These are phyloP conservation scores for Colletotrichum filicis DNA, from an alignment of 2,329 filamentous ascomycete species.

Conservation along the genomic window DNA sequence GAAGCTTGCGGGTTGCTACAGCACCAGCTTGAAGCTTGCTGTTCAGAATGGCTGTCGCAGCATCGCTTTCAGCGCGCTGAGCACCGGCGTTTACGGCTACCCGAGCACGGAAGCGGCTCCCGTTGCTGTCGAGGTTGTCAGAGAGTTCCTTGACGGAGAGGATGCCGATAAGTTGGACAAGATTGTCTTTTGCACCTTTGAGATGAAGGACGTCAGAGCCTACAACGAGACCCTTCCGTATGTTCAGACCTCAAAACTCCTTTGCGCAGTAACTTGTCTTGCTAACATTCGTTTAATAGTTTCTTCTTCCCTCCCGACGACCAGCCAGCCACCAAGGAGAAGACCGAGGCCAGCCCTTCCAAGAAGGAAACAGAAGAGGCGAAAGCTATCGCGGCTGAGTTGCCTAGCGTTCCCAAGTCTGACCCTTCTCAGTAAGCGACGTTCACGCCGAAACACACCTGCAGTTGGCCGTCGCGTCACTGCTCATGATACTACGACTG, in stretches of 20 bases:
- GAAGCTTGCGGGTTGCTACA: conserved; percentile 74
- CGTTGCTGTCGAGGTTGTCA: conserved; percentile 73
- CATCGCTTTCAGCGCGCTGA: conserved; percentile 86
- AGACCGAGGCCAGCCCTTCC: conserved; percentile 37
- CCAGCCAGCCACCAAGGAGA: conserved; percentile 25
- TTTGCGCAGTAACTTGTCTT: not conserved
- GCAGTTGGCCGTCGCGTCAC: not conserved
- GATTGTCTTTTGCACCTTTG: conserved; percentile 88
- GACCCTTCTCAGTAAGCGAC: conserved; percentile 39
- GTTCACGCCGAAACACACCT: not conserved
- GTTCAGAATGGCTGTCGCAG: conserved; percentile 72
- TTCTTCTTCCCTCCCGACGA: conserved; percentile 35
- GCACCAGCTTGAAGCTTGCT: conserved; percentile 77
- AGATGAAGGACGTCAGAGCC: conserved; percentile 78
- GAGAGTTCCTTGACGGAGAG: conserved; percentile 62
- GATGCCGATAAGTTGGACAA: conserved; percentile 68
- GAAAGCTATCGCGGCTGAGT: conserved; percentile 41
- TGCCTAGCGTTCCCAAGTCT: conserved; percentile 49
- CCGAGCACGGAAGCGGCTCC: conserved; percentile 78
- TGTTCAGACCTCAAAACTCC: conserved; percentile 48
- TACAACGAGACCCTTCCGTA: conserved; percentile 81
- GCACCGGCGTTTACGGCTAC: conserved; percentile 92
- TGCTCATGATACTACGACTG: not conserved
- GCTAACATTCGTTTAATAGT: not conserved
- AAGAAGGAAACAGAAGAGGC: conserved; percentile 39